A percentile compares a stretch with the other conserved stretches of the same genome.
phyloP scores from a whole-genome alignment of 352 stramenopile genomes.

The Globisporangium paddicum region DNA sequence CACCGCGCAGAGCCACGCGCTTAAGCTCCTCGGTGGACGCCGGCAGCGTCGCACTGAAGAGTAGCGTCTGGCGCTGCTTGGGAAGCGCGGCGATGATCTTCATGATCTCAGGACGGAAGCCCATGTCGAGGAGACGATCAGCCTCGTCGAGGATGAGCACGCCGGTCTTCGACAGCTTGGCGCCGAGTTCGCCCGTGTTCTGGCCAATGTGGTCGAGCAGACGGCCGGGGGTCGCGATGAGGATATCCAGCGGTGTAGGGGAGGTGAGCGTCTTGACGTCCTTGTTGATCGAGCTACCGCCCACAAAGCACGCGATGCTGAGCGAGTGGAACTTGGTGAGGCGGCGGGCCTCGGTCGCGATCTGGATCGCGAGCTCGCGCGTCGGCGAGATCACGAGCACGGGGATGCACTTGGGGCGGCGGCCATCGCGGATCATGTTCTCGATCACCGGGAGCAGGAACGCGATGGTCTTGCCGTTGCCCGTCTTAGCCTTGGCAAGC shows the following conservation, averaged over 20 bases:
- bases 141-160: slow-evolving; percentile 94
- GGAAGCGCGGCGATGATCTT: slow-evolving; percentile 76
- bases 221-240: slow-evolving; percentile 95
- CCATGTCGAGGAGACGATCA: slow-evolving; percentile 96
- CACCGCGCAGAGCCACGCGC: slow-evolving; percentile 71
- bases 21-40: slow-evolving; percentile 84
- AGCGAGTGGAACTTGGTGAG: slow-evolving; percentile 85
- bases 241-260: slow-evolving; percentile 73
- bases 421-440: slow-evolving; percentile 58
- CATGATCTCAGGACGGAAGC: slow-evolving; percentile 90
- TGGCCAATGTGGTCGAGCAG: slow-evolving; percentile 95
- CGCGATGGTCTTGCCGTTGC: slow-evolving; percentile 89
- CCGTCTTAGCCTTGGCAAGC: slow-evolving; percentile 89
- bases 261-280: slow-evolving; percentile 36
- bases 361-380: slow-evolving; percentile 95
- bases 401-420: slow-evolving; percentile 74
- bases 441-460: slow-evolving; percentile 81
- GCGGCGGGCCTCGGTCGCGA: slow-evolving; percentile 83
- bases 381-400: slow-evolving; percentile 94
- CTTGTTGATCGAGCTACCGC: slow-evolving; percentile 88
- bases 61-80: slow-evolving; percentile 88
- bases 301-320: slow-evolving; percentile 63
- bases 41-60: slow-evolving; percentile 95
- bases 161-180: slow-evolving; percentile 35
- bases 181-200: slow-evolving; percentile 80